phyloP scores from a whole-genome alignment of 306 rosid genomes.

The Sesbania bispinosa region DNA sequence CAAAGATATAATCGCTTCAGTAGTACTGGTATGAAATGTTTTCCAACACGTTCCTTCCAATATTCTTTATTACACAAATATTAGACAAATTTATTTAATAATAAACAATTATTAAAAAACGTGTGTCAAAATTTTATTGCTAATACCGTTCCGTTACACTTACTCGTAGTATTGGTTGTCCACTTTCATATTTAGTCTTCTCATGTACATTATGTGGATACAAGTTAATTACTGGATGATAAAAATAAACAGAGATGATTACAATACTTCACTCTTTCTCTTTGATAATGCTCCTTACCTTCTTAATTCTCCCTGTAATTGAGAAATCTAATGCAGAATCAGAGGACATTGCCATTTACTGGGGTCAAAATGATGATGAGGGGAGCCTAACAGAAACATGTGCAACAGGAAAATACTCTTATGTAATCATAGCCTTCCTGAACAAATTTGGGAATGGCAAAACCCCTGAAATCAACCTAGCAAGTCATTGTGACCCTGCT shows the following conservation, averaged over 20 bases:
- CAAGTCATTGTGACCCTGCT: slow-evolving; percentile 46
- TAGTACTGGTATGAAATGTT: too few species aligned
- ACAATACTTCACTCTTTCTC: neutral
- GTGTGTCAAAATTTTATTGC: too few species aligned
- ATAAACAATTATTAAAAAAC: too few species aligned
- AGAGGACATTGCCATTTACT: slow-evolving; percentile 43
- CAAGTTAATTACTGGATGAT: neutral
- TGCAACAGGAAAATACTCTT: slow-evolving; percentile 37
- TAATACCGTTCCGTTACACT: too few species aligned
- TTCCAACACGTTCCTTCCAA: too few species aligned
- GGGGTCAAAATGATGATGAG: slow-evolving; percentile 51
- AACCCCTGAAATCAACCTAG: slow-evolving; percentile 44
- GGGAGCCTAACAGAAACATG: slow-evolving; percentile 50
- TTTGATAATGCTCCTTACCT: slow-evolving; percentile 10
- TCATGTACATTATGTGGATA: neutral
- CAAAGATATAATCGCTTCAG: neutral
- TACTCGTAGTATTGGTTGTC: too few species aligned
- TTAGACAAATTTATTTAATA: too few species aligned
- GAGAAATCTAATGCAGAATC: slow-evolving; percentile 14
- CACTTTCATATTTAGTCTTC: neutral
- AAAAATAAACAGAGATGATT: slow-evolving; percentile 25
- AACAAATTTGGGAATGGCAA: slow-evolving; percentile 25
- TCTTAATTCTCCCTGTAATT: slow-evolving; percentile 1
- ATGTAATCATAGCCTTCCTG: slow-evolving; percentile 42
- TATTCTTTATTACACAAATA: too few species aligned